Conservation (phyloP, 1,284 basidiomycete genomes). For the Pyrrhoderma lamaoense region DNA sequence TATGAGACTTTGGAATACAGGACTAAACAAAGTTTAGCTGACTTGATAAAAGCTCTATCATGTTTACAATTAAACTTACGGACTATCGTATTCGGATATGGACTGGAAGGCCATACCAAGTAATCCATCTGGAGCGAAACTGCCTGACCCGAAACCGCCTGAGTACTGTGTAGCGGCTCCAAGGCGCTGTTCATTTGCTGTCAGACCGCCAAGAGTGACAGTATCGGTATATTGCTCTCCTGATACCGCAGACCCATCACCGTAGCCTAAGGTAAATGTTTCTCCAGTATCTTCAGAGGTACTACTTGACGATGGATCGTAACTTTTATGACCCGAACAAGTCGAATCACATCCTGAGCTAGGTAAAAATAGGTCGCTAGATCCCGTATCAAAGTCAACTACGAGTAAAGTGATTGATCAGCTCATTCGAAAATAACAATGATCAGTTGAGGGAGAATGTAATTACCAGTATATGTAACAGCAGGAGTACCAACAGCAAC, state of each 20-base stretch:
- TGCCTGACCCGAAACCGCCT: conserved; percentile 28
- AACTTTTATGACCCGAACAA: conserved; percentile 20
- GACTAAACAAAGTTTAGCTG: neutral
- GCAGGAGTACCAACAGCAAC: conserved; percentile 16
- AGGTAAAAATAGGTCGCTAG: conserved; percentile 22
- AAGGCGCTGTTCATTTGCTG: conserved; percentile 23
- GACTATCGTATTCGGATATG: conserved; percentile 22
- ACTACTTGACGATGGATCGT: conserved; percentile 15
- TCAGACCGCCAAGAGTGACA: conserved; percentile 23
- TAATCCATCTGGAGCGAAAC: conserved; percentile 41
- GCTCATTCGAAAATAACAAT: too few relatives aligned
- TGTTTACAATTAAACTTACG: too few relatives aligned
- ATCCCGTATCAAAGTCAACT: conserved; percentile 24
- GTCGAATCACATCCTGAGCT: conserved; percentile 18
- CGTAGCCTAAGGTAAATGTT: conserved; percentile 18
- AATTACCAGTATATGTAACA: conserved; percentile 8
- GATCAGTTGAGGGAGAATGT: too few relatives aligned
- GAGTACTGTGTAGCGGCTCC: conserved; percentile 43
- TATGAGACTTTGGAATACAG: conserved; percentile 28
- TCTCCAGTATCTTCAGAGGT: conserved; percentile 11
- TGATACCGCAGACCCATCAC: conserved; percentile 18
- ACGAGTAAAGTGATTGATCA: too few relatives aligned
- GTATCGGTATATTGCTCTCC: conserved; percentile 19
- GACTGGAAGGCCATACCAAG: conserved; percentile 29
- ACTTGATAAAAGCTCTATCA: neutral